Conservation (phyloP, 1,139 yeast species). For the Yamadazyma blattariae region DNA sequence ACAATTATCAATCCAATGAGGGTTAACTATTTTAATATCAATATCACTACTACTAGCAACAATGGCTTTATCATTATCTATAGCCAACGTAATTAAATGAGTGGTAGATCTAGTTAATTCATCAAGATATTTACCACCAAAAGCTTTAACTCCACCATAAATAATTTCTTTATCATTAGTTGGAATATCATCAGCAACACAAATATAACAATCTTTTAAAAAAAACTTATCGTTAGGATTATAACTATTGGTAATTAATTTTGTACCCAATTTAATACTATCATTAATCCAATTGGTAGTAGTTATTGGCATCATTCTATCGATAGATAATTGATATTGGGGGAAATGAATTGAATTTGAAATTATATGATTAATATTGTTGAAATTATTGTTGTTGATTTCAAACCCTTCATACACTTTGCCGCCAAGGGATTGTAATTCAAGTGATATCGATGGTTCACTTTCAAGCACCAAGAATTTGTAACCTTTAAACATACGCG, state of each 20-base stretch:
- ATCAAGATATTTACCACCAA: constrained; percentile 73
- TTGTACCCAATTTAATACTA: constrained; percentile 40
- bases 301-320: constrained; percentile 67
- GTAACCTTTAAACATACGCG: constrained; percentile 15
- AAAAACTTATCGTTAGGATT: constrained; percentile 72
- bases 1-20: constrained; percentile 77
- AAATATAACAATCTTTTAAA: constrained; percentile 59
- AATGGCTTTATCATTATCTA: constrained; percentile 49
- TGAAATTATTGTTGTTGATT: constrained; percentile 19
- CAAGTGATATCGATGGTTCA: constrained; percentile 14
- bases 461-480: constrained; percentile 36
- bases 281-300: constrained; percentile 62
- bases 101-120: constrained; percentile 71
- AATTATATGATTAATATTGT: constrained; percentile 50
- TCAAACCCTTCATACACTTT: constrained; percentile 14
- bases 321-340: constrained; percentile 49
- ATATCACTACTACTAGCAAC: constrained; percentile 39
- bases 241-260: constrained; percentile 49
- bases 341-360: constrained; percentile 53
- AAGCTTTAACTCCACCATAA: constrained; percentile 62
- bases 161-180: constrained; percentile 62
- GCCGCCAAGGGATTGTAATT: constrained; percentile 22
- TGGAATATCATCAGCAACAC: constrained; percentile 58
- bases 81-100: constrained; percentile 63
- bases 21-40: constrained; percentile 62